These are phyloP conservation scores for Dacryopinax spathularia DNA, from an alignment of 768 basidiomycete genomes.

Conservation along the genomic window DNA sequence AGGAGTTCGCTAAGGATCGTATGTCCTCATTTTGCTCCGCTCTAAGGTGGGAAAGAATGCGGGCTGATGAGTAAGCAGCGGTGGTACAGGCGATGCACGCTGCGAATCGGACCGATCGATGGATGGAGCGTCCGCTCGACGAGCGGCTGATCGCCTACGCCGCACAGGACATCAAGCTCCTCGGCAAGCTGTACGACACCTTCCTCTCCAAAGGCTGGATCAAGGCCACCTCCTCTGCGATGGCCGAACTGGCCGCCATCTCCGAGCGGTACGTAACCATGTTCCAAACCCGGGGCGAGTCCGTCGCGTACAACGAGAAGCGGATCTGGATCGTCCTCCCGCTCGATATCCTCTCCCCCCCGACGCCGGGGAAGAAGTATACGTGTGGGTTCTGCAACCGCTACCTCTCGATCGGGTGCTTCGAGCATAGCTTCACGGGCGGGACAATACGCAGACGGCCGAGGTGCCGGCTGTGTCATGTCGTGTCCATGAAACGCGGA, in stretches of 20 bases:
- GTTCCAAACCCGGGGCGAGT: not conserved
- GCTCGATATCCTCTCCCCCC: not conserved
- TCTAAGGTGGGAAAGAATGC: not conserved
- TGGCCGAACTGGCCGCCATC: not conserved
- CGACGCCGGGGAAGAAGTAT: not conserved
- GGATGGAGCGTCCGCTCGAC: constrained; percentile 29
- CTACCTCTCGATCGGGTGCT: not conserved
- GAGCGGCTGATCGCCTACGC: constrained; percentile 29
- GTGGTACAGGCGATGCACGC: constrained; percentile 29
- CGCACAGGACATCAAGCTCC: constrained; percentile 31
- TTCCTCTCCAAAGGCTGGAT: constrained; percentile 19
- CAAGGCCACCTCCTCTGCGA: not conserved
- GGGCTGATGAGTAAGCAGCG: constrained; percentile 14
- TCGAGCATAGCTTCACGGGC: not conserved
- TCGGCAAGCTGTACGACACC: constrained; percentile 25
- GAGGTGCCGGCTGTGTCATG: not conserved
- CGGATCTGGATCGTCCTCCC: not conserved
- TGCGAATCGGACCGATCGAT: constrained; percentile 19
- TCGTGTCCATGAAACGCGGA: not conserved
- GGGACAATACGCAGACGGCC: not conserved
- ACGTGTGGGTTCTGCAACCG: not conserved
- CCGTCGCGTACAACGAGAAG: not conserved
- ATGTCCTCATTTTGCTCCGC: constrained; percentile 8
- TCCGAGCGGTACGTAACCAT: not conserved
- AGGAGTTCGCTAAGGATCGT: constrained; percentile 25